Base-by-base conservation (phyloP, 2,329 filamentous ascomycete genomes). In the Neophaeococcomyces aloes region DNA sequence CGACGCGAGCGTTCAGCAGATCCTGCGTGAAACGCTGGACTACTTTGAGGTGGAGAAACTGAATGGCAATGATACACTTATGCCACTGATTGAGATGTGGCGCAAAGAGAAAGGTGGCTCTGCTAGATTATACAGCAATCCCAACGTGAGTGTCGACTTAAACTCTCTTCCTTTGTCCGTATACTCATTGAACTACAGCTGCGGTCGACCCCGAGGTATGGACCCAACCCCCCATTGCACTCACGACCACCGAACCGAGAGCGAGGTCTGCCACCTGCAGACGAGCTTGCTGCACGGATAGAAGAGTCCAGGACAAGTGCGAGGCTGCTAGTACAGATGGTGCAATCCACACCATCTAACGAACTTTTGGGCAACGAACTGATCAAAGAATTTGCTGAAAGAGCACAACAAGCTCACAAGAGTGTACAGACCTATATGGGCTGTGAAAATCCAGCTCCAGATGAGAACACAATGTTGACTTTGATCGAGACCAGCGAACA, bases 401-500 rank as follows among this genome's bases (percentile, higher is more conserved):
- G 91, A 18, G 96, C 89, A 59, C 78, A 81, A 50, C 76, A 78
- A 44, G 89, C 89, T 3, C 81, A 84, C 41, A 75, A 81, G 42
- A 86, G 83, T 58, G 79, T 96, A 54, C 87, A 95, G 57, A 72
- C 72, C 25, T 96, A 93, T 65, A 94, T 96, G 70, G 72, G 79
- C 32, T 77, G 80, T 36, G 79, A 83, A 45, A 76, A 86, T 59
- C 88, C 89, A 0, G 61, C 76, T 1, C 88, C 89, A 0, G 91
- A 96, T 61, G 89, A 94, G 57, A 83, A 94, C 53, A 96, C 89
- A 1, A 86, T 96, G 75, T 79, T 91, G 59, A 88, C 79, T 11
- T 69, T 98, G 49, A 94, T 98, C 57, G 87, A 95, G 62, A 91
- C 86, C 11, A 94, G 94, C 60, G 91, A 96, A 63, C 83, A 89